Base-by-base conservation (phyloP, 495 filamentous ascomycete species). In the Hypoxylon lienhwacheense region DNA sequence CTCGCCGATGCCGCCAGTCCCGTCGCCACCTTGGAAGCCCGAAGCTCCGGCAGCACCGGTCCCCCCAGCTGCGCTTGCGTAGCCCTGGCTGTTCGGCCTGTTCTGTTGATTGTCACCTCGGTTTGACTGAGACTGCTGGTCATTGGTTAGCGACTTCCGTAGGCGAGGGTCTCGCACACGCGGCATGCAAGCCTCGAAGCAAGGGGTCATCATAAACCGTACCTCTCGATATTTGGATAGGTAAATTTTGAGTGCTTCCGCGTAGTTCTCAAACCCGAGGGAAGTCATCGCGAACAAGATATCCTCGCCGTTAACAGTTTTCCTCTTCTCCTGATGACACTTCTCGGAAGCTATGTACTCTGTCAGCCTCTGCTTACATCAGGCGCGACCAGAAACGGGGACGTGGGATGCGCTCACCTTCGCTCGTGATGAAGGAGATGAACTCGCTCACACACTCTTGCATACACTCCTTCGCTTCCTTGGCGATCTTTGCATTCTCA, bases 371-470 rank as follows among this genome's bases (percentile, higher is more conserved):
- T 44, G 44, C 59, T 54, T 55, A 43, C 20, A 57, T 33, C 48
- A 50, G 10, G 47, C 25, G 21, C n/a, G 21, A 41, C 15, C 8
- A 41, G 25, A 12, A 16, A 35, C 10, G 12, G 12, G 35, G 50
- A 37, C 4, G 4, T 22, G n/a, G 15, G 3, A 20, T 10, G 22
- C 14, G 12, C 79, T 46, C 66, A 95, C 93, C 93, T 81, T 98
- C 93, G 70, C 91, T 97, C 20, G 93, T 98, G 72, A 98, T 98
- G 77, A 98, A 98, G 12, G 92, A 97, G 77, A 98, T 98, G 73
- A 97, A 98, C 80, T 98, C 93, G 85, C 91, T 97, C 53, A 98
- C 93, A 66, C 93, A 98, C 75, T 98, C 93, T 71, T 98, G 93
- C 93, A 98, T 97, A 74, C 93, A 98, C 69, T 98, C 93, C 70